These are phyloP conservation scores for Monilinia aucupariae DNA, from an alignment of 2,329 filamentous ascomycete species.

Conservation along the genomic window DNA sequence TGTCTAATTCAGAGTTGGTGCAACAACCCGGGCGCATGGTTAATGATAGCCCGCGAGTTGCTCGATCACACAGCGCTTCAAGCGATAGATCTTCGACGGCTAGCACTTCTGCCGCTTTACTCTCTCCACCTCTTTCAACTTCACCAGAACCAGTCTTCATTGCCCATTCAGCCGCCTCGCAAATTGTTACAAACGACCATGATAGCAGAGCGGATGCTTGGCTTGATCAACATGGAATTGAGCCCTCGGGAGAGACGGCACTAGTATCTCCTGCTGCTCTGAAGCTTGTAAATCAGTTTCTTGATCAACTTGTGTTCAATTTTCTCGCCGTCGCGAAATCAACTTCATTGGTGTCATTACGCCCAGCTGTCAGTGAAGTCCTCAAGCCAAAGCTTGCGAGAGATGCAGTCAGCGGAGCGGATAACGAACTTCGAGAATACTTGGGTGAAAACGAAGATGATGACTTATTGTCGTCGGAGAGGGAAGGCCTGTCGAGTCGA, in stretches of 20 bases:
- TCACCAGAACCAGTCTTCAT: slow-evolving; percentile 82
- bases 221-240: slow-evolving; percentile 63
- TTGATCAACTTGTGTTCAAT: slow-evolving; percentile 89
- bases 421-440: slow-evolving; percentile 84
- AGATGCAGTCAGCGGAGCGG: slow-evolving; percentile 74
- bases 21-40: slow-evolving; percentile 6
- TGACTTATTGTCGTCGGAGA: slow-evolving; percentile 54
- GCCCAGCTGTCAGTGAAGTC: slow-evolving; percentile 78
- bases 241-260: slow-evolving; percentile 61
- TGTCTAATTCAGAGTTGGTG: background rate
- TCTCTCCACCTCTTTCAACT: slow-evolving; percentile 62
- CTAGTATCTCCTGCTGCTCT: slow-evolving; percentile 69
- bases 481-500: slow-evolving; percentile 44
- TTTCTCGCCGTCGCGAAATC: slow-evolving; percentile 77
- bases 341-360: slow-evolving; percentile 67
- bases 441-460: slow-evolving; percentile 75
- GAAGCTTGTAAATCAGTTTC: slow-evolving; percentile 78
- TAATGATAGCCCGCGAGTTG: slow-evolving; percentile 18
- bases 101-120: slow-evolving; percentile 48
- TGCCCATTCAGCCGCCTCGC: slow-evolving; percentile 77
- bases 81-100: slow-evolving; percentile 64
- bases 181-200: slow-evolving; percentile 86
- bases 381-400: slow-evolving; percentile 84
- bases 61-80: slow-evolving; percentile 53
- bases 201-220: slow-evolving; percentile 66